These are phyloP conservation scores for Candolleomyces aberdarensis DNA, from an alignment of 768 basidiomycete genomes.

Conservation along the genomic window DNA sequence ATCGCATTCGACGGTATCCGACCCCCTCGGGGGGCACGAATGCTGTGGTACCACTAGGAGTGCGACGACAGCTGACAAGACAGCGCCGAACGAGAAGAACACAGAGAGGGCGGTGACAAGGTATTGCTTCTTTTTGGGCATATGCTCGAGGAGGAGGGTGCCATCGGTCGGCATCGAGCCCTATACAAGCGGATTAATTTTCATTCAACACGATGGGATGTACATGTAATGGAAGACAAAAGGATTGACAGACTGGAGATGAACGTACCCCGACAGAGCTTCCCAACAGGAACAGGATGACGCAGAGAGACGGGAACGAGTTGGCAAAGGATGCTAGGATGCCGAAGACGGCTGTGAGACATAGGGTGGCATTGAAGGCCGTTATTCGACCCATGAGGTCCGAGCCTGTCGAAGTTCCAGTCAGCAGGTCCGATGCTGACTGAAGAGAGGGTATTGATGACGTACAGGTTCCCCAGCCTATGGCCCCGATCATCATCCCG, in stretches of 20 bases:
- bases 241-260: too few species aligned
- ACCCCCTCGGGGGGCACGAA: conserved; percentile 45
- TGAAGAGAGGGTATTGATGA: conserved; percentile 9
- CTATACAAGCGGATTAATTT: conserved; percentile 30
- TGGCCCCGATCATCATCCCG: conserved; percentile 96
- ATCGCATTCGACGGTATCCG: conserved; percentile 48
- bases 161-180: conserved; percentile 97
- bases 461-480: conserved; percentile 89
- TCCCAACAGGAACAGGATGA: conserved; percentile 82
- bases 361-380: conserved; percentile 91
- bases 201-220: neutral
- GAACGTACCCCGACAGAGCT: conserved; percentile 85
- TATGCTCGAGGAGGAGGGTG: conserved; percentile 86
- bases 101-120: conserved; percentile 88
- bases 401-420: conserved; percentile 45
- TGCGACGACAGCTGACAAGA: conserved; percentile 78
- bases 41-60: conserved; percentile 74
- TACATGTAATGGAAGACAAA: neutral
- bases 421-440: neutral
- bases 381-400: conserved; percentile 85
- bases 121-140: conserved; percentile 90
- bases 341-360: conserved; percentile 89
- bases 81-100: conserved; percentile 95
- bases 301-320: conserved; percentile 66
- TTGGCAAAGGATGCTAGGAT: conserved; percentile 71